phyloP scores from a whole-genome alignment of 352 stramenopile genomes.

The Globisporangium alternatum region DNA sequence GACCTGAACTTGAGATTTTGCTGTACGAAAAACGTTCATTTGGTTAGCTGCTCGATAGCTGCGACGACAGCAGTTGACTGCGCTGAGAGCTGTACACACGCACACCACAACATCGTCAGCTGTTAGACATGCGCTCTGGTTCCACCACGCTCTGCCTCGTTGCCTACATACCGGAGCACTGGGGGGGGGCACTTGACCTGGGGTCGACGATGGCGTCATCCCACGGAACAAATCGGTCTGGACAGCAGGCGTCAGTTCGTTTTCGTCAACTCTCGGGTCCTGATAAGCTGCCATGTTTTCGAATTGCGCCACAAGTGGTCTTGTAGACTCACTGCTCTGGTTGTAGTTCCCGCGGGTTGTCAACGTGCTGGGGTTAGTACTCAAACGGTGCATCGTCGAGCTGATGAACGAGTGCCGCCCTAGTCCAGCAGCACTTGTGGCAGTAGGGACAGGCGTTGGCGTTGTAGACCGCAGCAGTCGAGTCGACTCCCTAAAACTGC shows the following conservation, averaged over 20 bases:
- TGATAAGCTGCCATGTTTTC: not conserved
- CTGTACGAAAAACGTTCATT: not conserved
- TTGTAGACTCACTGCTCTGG: not conserved
- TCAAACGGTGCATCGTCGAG: conserved; percentile 2
- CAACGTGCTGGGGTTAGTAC: not conserved
- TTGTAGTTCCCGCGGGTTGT: not conserved
- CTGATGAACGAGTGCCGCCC: not conserved
- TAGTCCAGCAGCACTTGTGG: not conserved
- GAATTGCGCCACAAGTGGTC: not conserved
- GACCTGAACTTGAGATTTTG: not conserved
- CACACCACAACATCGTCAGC: not conserved
- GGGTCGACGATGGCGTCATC: conserved; percentile 6
- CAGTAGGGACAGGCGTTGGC: not conserved
- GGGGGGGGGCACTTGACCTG: not conserved
- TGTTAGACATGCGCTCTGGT: not conserved
- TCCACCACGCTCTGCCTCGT: not conserved
- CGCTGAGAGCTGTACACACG: not conserved
- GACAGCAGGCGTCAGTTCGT: not conserved
- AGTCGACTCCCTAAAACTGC: not conserved
- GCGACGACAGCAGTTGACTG: not conserved
- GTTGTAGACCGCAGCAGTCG: not conserved
- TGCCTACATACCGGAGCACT: not conserved
- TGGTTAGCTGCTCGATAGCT: not conserved
- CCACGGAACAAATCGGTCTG: conserved; percentile 5
- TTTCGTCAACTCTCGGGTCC: not conserved